Base-by-base conservation (phyloP, 148 eudicot species). In the Chenopodium album region DNA sequence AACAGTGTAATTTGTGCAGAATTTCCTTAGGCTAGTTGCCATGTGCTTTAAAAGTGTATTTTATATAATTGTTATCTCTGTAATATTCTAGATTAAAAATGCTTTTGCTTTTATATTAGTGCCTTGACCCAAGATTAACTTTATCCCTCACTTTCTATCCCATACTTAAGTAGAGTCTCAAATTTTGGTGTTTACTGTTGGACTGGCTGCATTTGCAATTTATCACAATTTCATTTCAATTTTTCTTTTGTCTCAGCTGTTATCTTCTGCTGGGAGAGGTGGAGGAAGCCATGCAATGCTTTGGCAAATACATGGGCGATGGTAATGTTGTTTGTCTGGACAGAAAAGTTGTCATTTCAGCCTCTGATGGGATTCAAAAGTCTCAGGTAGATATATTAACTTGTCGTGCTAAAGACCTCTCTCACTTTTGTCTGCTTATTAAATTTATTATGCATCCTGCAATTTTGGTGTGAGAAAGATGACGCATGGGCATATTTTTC, bases 231-330 rank as follows among this genome's bases (percentile, higher is more conserved):
- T 77, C 47, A 37, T 48, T 76, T 54, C 17, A 20, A 5, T 73
- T 67, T 22, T 76, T 68, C 34, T 64, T 73, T 7, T 77, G 60
- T 87, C 23, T 66, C 75, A 95, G 99, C 80, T 93, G 97, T 76
- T 89, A 93, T 91, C 92, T 95, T 81, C 85, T 87, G 67, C 87
- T 95, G 79, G 99, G 99, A 77, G 98, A 95, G 79, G 80, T 92
- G 79, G 93, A 91, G 86, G 91, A 89, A 56, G 98, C 98, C 28
- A 82, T 85, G 22, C 85, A 83, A 65, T 87, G 90, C 80, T 95
- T 88, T 82, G 88, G 56, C 66, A 87, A 88, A 81, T 89, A 90
- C 90, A 83, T 89, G 86, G 84, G 85, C 63, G 89, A 91, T 65
- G 83, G 76, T 34, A 83, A 73, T 59, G 87, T 54, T 79, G 72